phyloP scores from a whole-genome alignment of 306 rosid genomes.

The Cercis canadensis region DNA sequence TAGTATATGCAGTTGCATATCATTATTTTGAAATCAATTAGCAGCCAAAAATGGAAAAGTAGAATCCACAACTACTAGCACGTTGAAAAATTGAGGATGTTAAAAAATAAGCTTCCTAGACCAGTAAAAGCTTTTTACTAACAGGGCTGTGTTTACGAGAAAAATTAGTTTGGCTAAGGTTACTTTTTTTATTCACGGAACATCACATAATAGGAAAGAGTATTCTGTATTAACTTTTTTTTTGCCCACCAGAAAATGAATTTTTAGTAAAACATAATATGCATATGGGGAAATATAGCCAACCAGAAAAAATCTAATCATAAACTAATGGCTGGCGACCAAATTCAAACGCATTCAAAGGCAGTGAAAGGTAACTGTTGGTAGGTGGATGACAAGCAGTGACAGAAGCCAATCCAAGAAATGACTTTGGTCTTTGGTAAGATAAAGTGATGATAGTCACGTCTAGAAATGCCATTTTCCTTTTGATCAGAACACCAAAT shows the following conservation, averaged over 20 bases:
- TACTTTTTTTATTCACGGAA: too few species aligned
- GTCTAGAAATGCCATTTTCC: too few species aligned
- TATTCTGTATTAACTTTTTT: neutral
- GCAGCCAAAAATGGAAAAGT: neutral
- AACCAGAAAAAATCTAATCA: neutral
- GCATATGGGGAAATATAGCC: neutral
- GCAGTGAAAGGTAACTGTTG: too few species aligned
- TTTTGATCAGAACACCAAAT: conserved; percentile 14
- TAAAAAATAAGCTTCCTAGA: neutral
- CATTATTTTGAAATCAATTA: neutral
- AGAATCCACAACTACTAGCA: neutral
- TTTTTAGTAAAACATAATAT: neutral
- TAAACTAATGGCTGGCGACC: neutral
- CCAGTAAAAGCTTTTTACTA: neutral
- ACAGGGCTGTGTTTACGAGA: neutral
- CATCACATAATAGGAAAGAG: too few species aligned
- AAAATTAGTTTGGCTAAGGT: neutral
- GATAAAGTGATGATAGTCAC: neutral
- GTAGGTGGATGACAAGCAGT: too few species aligned
- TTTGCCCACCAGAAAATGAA: neutral
- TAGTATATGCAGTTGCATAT: neutral
- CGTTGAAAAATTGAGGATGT: neutral
- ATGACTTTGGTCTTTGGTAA: too few species aligned
- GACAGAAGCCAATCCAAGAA: too few species aligned
- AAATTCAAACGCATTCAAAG: neutral